Conservation (phyloP, 2,329 filamentous ascomycete genomes). For the Venturia effusa region DNA sequence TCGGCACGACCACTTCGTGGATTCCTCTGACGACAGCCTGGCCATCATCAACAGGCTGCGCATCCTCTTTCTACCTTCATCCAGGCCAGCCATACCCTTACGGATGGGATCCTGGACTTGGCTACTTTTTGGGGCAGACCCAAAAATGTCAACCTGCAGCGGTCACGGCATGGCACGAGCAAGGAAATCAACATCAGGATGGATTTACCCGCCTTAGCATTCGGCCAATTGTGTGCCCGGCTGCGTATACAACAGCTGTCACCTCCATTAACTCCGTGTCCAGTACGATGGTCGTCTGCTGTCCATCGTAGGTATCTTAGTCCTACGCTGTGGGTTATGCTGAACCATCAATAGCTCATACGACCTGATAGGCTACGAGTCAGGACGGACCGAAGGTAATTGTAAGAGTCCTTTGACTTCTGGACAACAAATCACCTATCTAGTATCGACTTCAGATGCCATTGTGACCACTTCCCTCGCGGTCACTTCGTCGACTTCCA, state of each 20-base stretch:
- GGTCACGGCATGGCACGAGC: neutral
- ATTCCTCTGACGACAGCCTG: neutral
- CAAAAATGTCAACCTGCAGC: neutral
- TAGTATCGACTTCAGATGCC: neutral
- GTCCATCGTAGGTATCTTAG: neutral
- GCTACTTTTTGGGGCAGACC: neutral
- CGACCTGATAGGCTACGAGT: neutral
- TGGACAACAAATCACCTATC: neutral
- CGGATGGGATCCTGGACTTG: neutral
- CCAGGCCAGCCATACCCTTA: neutral
- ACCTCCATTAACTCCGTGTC: neutral
- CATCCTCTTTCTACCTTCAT: neutral
- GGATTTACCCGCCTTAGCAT: neutral
- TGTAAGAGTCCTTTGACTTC: neutral
- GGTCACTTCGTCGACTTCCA: neutral
- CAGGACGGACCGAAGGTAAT: neutral
- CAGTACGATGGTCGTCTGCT: slow-evolving; percentile 1
- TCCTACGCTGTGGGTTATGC: neutral
- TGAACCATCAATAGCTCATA: neutral
- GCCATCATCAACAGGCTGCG: neutral
- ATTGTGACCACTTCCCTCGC: neutral
- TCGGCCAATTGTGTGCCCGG: neutral
- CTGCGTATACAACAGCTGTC: neutral
- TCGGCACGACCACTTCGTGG: neutral
- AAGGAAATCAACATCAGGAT: neutral